Evolutionary conservation across 1,284 basidiomycete genomes (phyloP).

Genomic region (Malassezia cuniculi): DNA sequence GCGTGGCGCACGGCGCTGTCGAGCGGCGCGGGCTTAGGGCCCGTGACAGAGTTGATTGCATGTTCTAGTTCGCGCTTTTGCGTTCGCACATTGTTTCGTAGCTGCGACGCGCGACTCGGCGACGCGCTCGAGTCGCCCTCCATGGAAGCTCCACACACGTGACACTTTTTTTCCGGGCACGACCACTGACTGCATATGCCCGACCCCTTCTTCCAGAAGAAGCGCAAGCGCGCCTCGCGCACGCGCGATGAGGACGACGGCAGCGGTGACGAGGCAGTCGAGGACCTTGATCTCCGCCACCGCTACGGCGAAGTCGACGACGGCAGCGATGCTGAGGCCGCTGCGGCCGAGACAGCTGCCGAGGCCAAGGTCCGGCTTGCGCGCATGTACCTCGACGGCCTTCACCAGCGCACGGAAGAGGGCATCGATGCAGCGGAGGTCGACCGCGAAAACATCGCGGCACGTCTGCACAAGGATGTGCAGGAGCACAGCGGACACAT

Average conservation of each 20-base stretch:
- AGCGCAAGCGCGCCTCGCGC: constrained; percentile 32
- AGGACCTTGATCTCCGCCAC: constrained; percentile 35
- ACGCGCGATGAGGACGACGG: constrained; percentile 14
- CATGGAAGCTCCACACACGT: constrained; percentile 1
- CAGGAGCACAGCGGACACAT: constrained; percentile 50
- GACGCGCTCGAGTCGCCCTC: neutral
- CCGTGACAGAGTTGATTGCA: constrained; percentile 15
- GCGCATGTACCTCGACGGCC: constrained; percentile 72
- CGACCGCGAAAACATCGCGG: constrained; percentile 78
- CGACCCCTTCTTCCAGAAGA: constrained; percentile 45
- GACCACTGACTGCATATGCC: constrained; percentile 23
- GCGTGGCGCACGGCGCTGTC: constrained; percentile 27
- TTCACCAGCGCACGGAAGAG: constrained; percentile 42
- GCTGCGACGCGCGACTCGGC: constrained; percentile 10
- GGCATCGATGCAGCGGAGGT: constrained; percentile 78
- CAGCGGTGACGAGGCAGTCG: constrained; percentile 14
- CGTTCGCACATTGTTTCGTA: constrained; percentile 20
- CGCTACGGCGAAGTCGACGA: constrained; percentile 17
- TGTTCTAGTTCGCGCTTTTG: constrained; percentile 22
- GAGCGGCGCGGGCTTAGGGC: constrained; percentile 8
- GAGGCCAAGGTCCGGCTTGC: constrained; percentile 83
- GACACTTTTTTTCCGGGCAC: constrained; percentile 9
- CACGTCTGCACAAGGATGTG: constrained; percentile 56
- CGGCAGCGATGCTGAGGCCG: constrained; percentile 24
- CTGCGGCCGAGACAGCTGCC: constrained; percentile 62